Percentiles rank a stretch among this genome's conserved stretches.
phyloP scores from a whole-genome alignment of 2,329 filamentous ascomycete species.

The Huntiella moniliformis region DNA sequence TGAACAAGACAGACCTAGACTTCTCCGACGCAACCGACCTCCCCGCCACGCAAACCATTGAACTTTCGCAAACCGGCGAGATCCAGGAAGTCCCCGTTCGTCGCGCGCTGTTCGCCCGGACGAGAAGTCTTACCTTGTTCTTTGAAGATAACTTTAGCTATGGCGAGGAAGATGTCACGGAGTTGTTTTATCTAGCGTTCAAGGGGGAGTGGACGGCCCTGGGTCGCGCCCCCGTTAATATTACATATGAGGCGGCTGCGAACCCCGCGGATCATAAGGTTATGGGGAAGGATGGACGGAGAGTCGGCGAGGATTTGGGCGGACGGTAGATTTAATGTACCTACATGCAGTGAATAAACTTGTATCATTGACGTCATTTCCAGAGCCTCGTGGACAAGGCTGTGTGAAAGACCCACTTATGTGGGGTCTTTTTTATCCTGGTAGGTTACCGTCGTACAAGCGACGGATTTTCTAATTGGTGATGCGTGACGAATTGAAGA shows the following conservation, averaged over 20 bases:
- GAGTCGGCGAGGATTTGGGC: constrained; percentile 37
- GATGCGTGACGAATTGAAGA: background rate
- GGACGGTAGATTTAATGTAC: constrained; percentile 16
- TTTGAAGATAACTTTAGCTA: constrained; percentile 78
- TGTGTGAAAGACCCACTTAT: background rate
- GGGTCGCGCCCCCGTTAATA: constrained; percentile 51
- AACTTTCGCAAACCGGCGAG: constrained; percentile 59
- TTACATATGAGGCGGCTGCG: constrained; percentile 83
- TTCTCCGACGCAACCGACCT: constrained; percentile 57
- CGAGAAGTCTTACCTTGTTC: constrained; percentile 68
- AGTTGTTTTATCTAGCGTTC: constrained; percentile 72
- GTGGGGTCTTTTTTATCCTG: background rate
- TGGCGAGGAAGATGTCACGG: constrained; percentile 62
- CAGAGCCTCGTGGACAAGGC: too few species aligned
- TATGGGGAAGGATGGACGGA: constrained; percentile 35
- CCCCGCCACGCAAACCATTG: constrained; percentile 53
- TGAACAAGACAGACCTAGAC: constrained; percentile 76
- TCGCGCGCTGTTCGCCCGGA: constrained; percentile 72
- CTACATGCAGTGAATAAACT: background rate
- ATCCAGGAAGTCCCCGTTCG: constrained; percentile 78
- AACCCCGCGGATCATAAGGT: constrained; percentile 74
- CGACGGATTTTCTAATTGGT: background rate
- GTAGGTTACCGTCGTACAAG: background rate
- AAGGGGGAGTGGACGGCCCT: constrained; percentile 85
- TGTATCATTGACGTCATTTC: background rate